Conservation (phyloP, 1,284 basidiomycete genomes). For the Stereum hirsutum region DNA sequence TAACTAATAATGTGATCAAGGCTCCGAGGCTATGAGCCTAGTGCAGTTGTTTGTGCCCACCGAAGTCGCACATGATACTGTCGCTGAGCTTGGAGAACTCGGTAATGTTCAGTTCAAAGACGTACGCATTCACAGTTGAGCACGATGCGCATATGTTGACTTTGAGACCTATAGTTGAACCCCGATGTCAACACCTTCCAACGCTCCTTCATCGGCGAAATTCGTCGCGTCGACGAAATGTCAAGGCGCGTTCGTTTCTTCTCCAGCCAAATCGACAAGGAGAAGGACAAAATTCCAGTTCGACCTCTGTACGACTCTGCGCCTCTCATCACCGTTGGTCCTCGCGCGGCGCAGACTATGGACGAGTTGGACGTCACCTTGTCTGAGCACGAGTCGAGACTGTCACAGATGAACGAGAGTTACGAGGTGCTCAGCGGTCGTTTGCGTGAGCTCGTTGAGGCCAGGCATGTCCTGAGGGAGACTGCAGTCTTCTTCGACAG, state of each 20-base stretch:
- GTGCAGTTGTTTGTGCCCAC: constrained; percentile 97
- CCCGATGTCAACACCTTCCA: constrained; percentile 96
- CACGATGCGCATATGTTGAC: too few relatives aligned
- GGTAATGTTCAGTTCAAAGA: constrained; percentile 98
- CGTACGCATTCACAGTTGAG: constrained; percentile 57
- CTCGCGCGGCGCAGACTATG: constrained; percentile 86
- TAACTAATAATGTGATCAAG: constrained; percentile 28
- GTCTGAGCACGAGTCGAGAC: constrained; percentile 79
- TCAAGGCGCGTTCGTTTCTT: constrained; percentile 92
- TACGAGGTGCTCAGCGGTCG: constrained; percentile 88
- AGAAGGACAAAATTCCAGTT: constrained; percentile 75
- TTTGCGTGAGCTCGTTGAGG: constrained; percentile 86
- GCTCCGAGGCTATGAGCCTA: constrained; percentile 95
- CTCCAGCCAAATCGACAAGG: constrained; percentile 69
- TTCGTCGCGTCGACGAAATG: constrained; percentile 94
- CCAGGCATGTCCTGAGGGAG: constrained; percentile 87
- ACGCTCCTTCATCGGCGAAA: constrained; percentile 94
- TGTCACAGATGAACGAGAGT: constrained; percentile 90
- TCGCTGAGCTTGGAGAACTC: constrained; percentile 91
- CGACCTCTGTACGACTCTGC: constrained; percentile 77
- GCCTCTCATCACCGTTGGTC: constrained; percentile 78
- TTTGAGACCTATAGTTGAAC: constrained; percentile 51
- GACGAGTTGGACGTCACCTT: constrained; percentile 91
- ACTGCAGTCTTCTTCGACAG: constrained; percentile 95
- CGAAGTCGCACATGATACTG: constrained; percentile 95